phyloP scores from a whole-genome alignment of 805 yeast genomes.

The Metschnikowia colocasiae region DNA sequence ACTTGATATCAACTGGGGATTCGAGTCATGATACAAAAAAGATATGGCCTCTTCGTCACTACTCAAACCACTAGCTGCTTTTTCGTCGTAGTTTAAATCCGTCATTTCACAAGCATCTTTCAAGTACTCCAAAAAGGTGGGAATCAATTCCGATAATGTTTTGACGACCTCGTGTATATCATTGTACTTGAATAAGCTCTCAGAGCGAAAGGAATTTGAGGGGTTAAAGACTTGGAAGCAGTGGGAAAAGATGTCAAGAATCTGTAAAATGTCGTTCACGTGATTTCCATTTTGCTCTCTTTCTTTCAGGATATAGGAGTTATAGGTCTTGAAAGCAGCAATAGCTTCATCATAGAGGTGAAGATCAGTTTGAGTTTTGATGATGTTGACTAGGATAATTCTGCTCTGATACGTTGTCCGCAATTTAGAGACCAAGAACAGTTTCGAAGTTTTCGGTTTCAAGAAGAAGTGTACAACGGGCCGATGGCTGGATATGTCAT shows the following conservation, averaged over 20 bases:
- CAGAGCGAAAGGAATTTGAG: conserved; percentile 23
- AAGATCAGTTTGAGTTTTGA: conserved; percentile 30
- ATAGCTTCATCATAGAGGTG: conserved; percentile 42
- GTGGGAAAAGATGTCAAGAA: conserved; percentile 31
- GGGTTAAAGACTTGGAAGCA: conserved; percentile 38
- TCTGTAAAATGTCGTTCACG: conserved; percentile 30
- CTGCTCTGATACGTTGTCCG: conserved; percentile 38
- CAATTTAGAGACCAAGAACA: conserved; percentile 28
- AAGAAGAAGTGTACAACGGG: conserved; percentile 15
- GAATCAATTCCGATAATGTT: conserved; percentile 17
- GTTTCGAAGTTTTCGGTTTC: conserved; percentile 25
- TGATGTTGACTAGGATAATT: conserved; percentile 29
- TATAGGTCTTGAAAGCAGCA: conserved; percentile 39
- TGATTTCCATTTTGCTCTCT: conserved; percentile 29
- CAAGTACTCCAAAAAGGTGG: conserved; percentile 25
- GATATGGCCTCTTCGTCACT: conserved; percentile 22
- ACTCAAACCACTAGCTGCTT: conserved; percentile 6
- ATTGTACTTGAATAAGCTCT: conserved; percentile 26
- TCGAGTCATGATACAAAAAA: conserved; percentile 35
- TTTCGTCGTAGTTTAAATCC: conserved; percentile 29
- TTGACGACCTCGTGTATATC: conserved; percentile 21
- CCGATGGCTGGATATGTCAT: conserved; percentile 19
- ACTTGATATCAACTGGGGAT: conserved; percentile 26
- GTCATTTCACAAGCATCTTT: conserved; percentile 20
- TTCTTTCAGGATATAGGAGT: conserved; percentile 31